Base-by-base conservation (phyloP, 345 rosid species). In the Trapa bicornis region DNA sequence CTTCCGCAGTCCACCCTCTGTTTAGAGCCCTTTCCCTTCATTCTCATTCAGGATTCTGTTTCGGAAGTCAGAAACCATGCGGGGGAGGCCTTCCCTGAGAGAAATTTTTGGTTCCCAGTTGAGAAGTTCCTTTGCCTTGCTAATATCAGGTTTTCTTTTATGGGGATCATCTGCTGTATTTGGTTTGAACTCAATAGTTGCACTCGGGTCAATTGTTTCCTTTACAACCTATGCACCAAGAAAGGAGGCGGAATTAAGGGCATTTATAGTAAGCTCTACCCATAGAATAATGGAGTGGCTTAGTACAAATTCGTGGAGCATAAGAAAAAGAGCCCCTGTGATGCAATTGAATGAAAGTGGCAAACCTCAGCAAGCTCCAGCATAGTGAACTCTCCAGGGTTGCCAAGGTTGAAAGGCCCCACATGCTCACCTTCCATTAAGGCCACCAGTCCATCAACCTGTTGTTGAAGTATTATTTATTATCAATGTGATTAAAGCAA, bases 311-410 rank as follows among this genome's bases (percentile, higher is more conserved):
- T 50, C 56, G 15, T 16, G 5, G 17, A 15, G 17, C 56, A 50
- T 50, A 50, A 50, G 22, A 15, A 15, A 50, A 15, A 3, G 62
- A 50, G 57, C 14, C 50, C 45, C 22, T 29, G n/a, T 35, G 14
- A 57, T 36, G 57, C 29, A 65, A 56, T 5, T 2, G 1, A 47
- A 65, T n/a, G 14, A 8, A 42, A 56, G 43, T 35, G 42, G 72
- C 84, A 74, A 78, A 92, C 98, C 96, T 92, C 96, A 37, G 98
- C 97, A 70, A 93, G 93, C 76, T 93, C 98, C 38, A 93, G 84
- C 98, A 93, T 93, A 57, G 97, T 93, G 76, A 93, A 93, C 75
- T 93, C 98, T 74, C 98, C 98, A 50, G 98, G 97, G 73, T 93
- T 93, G 70, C 98, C 98, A 62, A 90, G 89, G 75, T 93, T 93